Base-by-base conservation (phyloP, 371 early-diverging fungal species). In the Rhizomucor pusillus region DNA sequence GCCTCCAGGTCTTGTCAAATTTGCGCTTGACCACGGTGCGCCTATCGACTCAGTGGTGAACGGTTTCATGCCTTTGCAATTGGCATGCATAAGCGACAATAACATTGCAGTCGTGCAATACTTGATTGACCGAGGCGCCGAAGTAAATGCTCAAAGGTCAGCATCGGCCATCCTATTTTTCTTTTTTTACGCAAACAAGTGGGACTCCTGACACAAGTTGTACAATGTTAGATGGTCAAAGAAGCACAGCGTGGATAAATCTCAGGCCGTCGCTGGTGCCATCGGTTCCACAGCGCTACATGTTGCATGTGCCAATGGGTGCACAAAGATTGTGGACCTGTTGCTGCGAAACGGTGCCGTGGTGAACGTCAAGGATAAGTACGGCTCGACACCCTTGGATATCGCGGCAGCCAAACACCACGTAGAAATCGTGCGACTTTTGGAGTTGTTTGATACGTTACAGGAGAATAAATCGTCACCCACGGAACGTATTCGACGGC, bases 231-330 rank as follows among this genome's bases (percentile, higher is more conserved):
- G 69, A 44, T 65, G 66, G 67, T 59, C 67, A 22, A 66, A 63
- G 45, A 68, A 64, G 35, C 68, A 64, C 19, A 64, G 64, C 25
- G 54, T 56, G 18, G 68, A 68, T 45, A 61, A 63, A 53, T 60
- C 68, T 11, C 57, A 66, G 47, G 71, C 65, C 2, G 71, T 67
- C 10, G 67, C 71, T 35, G 78, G 78, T 2, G 78, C 81, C 18
- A 82, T 70, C 50, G 88, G 88, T 9, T 85, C 85, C 16, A 88
- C 90, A 2, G 84, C 90, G 5, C 58, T 89, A 18, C 90, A 89
- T 60, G 85, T 86, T 67, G 90, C 90, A 6, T 84, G 85, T 48
- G 90, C 90, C 14, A 86, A 86, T 57, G 82, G 84, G 13, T 83
- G 81, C 57, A 54, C 70, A 1, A 69, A 71, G 29, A 77, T 85